Evolutionary conservation across 148 eudicot species (phyloP), one percentile per base, ranked within the genome.

Genomic region (Polygonum aviculare): DNA sequence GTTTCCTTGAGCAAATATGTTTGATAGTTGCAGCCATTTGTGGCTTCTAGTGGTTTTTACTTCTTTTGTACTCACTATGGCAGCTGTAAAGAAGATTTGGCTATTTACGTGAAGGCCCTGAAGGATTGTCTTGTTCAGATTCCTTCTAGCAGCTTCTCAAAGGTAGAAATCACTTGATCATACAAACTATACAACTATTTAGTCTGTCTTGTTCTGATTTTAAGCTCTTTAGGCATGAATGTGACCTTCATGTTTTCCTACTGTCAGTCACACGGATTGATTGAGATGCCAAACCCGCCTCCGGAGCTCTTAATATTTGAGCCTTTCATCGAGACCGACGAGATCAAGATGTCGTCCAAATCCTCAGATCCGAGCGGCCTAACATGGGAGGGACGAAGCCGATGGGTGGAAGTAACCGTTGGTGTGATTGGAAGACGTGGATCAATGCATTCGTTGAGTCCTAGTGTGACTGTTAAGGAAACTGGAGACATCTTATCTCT

Each of bases 221-320:
- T 36, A 21, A 14, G 4, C 55, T 51, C 55, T 51, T 18, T 51
- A 51, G 5, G 19, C 55, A 51, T 51, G 15, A 51, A 1, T 51
- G 55, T 51, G 15, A 51, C 10, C 16, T 51, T 51, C 19, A 15
- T n/a, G 16, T 7, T 3, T 60, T 60, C 9, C 38, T 69, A 60
- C 35, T 52, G 78, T 76, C 83, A 93, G 98, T 88, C 88, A 71
- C 98, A 93, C 80, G 98, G 98, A 75, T 73, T 80, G 78, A 89
- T 93, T 76, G 98, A 93, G 86, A 93, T 93, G 96, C 96, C 98
- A 67, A 82, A 80, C 79, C 98, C 97, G 83, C 94, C 98, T 74
- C 96, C 94, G 38, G 92, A 88, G 81, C 75, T 54, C 52, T 75
- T 93, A 72, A 87, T 93, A 77, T 93, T 93, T 83, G 98, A 93